Base-by-base conservation (phyloP, 108 stramenopile species). In the Conticribra weissflogii region DNA sequence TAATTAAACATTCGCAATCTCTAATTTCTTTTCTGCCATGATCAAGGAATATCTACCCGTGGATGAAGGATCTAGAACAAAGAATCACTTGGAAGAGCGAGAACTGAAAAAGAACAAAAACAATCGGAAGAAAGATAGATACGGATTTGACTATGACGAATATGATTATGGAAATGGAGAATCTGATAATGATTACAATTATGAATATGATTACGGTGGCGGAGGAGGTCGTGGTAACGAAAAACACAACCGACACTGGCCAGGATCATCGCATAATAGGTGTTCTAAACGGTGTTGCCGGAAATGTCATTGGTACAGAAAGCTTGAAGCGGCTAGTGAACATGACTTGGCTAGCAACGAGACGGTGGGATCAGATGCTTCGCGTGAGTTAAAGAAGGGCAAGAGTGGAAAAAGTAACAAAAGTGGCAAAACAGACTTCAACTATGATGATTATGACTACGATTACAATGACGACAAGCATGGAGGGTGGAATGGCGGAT, bases 111-210 rank as follows among this genome's bases (percentile, higher is more conserved):
- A n/a, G n/a, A n/a, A n/a, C n/a, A n/a, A n/a, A n/a, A n/a, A n/a
- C n/a, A n/a, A n/a, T n/a, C n/a, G n/a, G n/a, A n/a, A n/a, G n/a
- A n/a, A n/a, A n/a, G n/a, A n/a, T n/a, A n/a, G n/a, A n/a, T n/a
- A n/a, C n/a, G n/a, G n/a, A n/a, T n/a, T n/a, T n/a, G n/a, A n/a
- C n/a, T n/a, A n/a, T n/a, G n/a, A n/a, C n/a, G 36, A 41, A 5
- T 41, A 41, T 41, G 36, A 44, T 23, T 41, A 44, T 59, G 34
- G 32, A 33, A 30, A 22, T 59, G 58, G 22, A 34, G 22, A 59
- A 23, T 59, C 5, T 41, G 18, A 59, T 7, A 23, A 34, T 33
- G 36, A 41, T 12, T 5, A 41, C 36, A 12, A 41, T 12, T 41
- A 41, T 41, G 36, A 41, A 41, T 9, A 41, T 41, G 36, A 41